phyloP scores from a whole-genome alignment of 2,329 filamentous ascomycete species.

The Malbranchea zuffiana region DNA sequence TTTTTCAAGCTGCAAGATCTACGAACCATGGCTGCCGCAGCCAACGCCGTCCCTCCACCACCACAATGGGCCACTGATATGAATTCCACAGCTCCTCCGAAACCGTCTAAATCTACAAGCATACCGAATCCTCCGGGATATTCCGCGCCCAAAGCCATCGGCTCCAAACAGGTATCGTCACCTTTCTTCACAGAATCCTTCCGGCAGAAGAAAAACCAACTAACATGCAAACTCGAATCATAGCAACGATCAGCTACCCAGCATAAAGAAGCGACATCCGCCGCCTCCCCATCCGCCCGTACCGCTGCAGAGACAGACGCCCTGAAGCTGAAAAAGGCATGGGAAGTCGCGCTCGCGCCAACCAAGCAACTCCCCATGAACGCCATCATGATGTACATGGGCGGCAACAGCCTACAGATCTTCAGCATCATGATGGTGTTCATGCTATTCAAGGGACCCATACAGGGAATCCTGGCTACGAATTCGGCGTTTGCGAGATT shows the following conservation, averaged over 20 bases:
- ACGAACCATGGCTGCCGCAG: slow-evolving; percentile 13
- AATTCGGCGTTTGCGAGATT: slow-evolving; percentile 85
- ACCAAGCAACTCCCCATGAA: slow-evolving; percentile 96
- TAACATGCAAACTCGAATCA: neutral
- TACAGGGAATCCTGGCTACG: slow-evolving; percentile 71
- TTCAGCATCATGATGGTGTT: slow-evolving; percentile 99
- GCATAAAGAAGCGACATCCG: slow-evolving; percentile 40
- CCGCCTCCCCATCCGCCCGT: slow-evolving; percentile 48
- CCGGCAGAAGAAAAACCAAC: neutral
- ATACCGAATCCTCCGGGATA: slow-evolving; percentile 84
- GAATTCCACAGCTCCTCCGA: slow-evolving; percentile 55
- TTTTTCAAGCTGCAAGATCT: neutral
- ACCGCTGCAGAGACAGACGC: slow-evolving; percentile 74
- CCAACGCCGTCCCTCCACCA: slow-evolving; percentile 36
- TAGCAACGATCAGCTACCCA: slow-evolving; percentile 22
- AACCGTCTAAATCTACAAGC: slow-evolving; percentile 50
- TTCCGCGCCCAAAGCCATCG: slow-evolving; percentile 38
- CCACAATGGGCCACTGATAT: slow-evolving; percentile 80
- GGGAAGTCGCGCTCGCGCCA: slow-evolving; percentile 89
- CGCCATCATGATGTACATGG: slow-evolving; percentile 99
- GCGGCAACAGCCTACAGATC: slow-evolving; percentile 92
- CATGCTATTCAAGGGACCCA: slow-evolving; percentile 95
- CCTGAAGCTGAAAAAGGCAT: slow-evolving; percentile 95
- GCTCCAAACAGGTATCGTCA: slow-evolving; percentile 45
- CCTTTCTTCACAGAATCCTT: neutral